These are phyloP conservation scores for Ogataea nakhonphanomensis DNA, from an alignment of 805 yeast genomes.

Conservation along the genomic window DNA sequence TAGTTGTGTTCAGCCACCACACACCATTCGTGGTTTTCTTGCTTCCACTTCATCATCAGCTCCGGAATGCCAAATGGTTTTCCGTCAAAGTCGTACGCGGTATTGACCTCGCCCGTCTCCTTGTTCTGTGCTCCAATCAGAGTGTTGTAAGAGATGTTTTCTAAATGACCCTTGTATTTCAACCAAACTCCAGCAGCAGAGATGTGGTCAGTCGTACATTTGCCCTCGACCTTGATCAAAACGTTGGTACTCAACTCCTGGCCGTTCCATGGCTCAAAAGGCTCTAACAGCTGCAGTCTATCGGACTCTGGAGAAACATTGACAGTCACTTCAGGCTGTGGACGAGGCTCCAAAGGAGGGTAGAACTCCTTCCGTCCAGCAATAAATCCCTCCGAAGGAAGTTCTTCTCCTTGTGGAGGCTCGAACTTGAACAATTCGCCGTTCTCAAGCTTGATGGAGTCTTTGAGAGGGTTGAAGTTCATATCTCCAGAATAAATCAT, in stretches of 20 bases:
- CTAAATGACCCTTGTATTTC: conserved; percentile 96
- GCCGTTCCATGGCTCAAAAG: conserved; percentile 84
- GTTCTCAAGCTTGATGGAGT: conserved; percentile 78
- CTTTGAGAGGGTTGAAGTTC: conserved; percentile 94
- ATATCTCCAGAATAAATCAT: conserved; percentile 95
- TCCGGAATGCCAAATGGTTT: conserved; percentile 82
- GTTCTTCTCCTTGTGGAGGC: conserved; percentile 87
- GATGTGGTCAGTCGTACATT: conserved; percentile 97
- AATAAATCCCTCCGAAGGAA: conserved; percentile 88
- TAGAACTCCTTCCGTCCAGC: conserved; percentile 66
- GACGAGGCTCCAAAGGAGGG: conserved; percentile 54
- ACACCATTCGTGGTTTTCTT: conserved; percentile 80
- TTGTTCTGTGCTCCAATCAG: conserved; percentile 95
- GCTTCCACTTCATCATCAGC: conserved; percentile 92
- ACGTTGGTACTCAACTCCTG: conserved; percentile 75
- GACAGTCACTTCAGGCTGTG: conserved; percentile 48
- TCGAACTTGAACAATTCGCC: conserved; percentile 88
- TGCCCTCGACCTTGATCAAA: conserved; percentile 89
- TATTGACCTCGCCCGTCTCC: conserved; percentile 95
- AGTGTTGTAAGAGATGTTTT: conserved; percentile 92
- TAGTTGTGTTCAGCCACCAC: conserved; percentile 97
- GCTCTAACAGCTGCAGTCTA: conserved; percentile 86
- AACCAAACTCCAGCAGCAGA: conserved; percentile 99
- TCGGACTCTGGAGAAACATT: conserved; percentile 79
- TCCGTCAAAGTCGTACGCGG: conserved; percentile 84